phyloP scores from a whole-genome alignment of 352 stramenopile species.

The Pythium vanterpoolii region DNA sequence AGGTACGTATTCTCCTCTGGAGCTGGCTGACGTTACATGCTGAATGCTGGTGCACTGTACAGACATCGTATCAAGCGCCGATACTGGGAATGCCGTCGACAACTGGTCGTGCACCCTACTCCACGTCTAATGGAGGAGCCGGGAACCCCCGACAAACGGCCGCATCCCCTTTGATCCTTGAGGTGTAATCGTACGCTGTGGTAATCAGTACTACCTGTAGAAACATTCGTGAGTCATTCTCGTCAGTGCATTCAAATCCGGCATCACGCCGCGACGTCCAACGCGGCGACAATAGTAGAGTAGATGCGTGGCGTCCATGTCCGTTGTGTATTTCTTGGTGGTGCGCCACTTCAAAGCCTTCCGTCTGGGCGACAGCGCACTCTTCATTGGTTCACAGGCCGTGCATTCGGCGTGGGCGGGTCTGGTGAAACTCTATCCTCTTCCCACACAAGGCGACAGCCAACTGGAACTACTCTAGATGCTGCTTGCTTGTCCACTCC shows the following conservation, averaged over 20 bases:
- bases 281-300: too few relatives aligned
- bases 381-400: neutral
- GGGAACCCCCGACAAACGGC: constrained; percentile 2
- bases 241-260: neutral
- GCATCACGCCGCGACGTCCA: neutral
- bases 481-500: neutral
- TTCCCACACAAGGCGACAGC: neutral
- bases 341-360: constrained; percentile 1
- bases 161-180: constrained; percentile 19
- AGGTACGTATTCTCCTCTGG: neutral
- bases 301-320: constrained; percentile 5
- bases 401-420: neutral
- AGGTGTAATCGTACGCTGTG: constrained; percentile 7
- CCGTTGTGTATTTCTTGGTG: constrained; percentile 13
- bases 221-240: neutral
- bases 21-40: neutral
- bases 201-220: constrained; percentile 5
- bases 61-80: constrained; percentile 19
- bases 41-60: neutral
- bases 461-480: neutral
- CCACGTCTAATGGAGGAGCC: constrained; percentile 6
- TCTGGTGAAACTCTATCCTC: constrained; percentile 8
- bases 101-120: neutral
- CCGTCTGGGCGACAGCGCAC: neutral
- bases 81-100: constrained; percentile 7